Base-by-base conservation (phyloP, 768 basidiomycete species). In the Mycena chlorophos region DNA sequence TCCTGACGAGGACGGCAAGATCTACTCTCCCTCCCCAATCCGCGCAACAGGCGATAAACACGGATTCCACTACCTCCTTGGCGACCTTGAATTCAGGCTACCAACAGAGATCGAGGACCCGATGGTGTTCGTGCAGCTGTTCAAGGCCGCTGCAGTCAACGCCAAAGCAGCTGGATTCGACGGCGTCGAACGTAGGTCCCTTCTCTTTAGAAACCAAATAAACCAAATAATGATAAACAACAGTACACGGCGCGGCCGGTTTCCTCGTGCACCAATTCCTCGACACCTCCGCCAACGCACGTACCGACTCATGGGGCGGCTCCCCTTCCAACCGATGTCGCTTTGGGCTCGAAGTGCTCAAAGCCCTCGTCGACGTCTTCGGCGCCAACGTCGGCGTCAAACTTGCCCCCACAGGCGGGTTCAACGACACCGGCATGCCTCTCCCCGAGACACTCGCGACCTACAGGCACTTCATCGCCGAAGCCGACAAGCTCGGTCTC, bases 101-200 rank as follows among this genome's bases (percentile, higher is more conserved):
- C 77, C 76, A n/a, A 75, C 71, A 14, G 71, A 68, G 0, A 58
- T 78, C 17, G 69, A 73, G 3, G 79, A 82, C 54, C 80, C 82
- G 20, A 61, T 65, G 45, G 59, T 63, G 3, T 55, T 78, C 52
- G 65, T 81, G 22, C 64, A 69, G 12, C 65, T 67, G 28, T 82
- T 70, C 67, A 76, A 71, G 51, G 60, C 73, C 51, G 78, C 80
- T 1, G 81, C 80, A 2, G 51, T 71, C 27, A 78, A 78, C 43
- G 80, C 81, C 2, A 78, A 78, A 42, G 70, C 72, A 49, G 79
- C 79, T n/a, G 83, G 82, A 2, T 83, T 82, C 60, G 82, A 84
- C 68, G 37, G 74, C 73, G 8, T 69, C 66, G 45, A 66, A 67
- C 38, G 73, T 51, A 16, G 14, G 56, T 46, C 25, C 14, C 17